Base-by-base conservation (phyloP, 306 rosid species). In the Pyrus pyrifolia region DNA sequence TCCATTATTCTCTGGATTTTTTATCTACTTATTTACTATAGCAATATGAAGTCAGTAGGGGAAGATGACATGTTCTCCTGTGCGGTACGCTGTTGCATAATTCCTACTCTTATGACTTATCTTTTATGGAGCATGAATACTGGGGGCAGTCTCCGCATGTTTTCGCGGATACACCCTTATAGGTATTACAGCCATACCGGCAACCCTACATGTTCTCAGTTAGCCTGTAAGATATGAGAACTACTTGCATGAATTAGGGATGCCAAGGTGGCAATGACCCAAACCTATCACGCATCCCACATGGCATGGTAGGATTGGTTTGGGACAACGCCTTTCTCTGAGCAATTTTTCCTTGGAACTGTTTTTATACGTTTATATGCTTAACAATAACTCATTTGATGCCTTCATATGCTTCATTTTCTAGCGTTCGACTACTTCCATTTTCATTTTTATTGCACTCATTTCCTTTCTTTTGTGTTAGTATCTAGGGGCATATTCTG, bases 41-140 rank as follows among this genome's bases (percentile, higher is more conserved):
- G 96, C 87, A 84, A 80, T 80, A 67, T 84, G 72, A 87, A 84
- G 80, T 79, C 90, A 72, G 66, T 81, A 72, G 96, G 84, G 88
- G 83, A 83, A 89, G 97, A 95, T 87, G 98, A 95, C 88, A 90
- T 92, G 90, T 89, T 90, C 83, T 82, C 88, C 73, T 82, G 70
- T 88, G 96, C 95, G 98, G 98, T 95, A 92, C 80, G 96, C 78
- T 78, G 78, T 79, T 84, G 27, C 64, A 78, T 80, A 25, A 72
- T 80, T 87, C 72, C 66, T 77, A 29, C 65, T 82, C 83, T 66
- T 78, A 42, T 27, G 21, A 38, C 15, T 21, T 72, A 21, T 17
- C 29, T 22, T 38, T 25, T 70, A 19, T 51, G 53, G 46, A 59
- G 35, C 40, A 73, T 40, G 76, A 57, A 73, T 15, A 38, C 68